Percentiles rank a stretch among this genome's conserved stretches.
These are phyloP conservation scores for Glycine latifolia DNA, from an alignment of 306 rosid genomes.

Conservation along the genomic window DNA sequence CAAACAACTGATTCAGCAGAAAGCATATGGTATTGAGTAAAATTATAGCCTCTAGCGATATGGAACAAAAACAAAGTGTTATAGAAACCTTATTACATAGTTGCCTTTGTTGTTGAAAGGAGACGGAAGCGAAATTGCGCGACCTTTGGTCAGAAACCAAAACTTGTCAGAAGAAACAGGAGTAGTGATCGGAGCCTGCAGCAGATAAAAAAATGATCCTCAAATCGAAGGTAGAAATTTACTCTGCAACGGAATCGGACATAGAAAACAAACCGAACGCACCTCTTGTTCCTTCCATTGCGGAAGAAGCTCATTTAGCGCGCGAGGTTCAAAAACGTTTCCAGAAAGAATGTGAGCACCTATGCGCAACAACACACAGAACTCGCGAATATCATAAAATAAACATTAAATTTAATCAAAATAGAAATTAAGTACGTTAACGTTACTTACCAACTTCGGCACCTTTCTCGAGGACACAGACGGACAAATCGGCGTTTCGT, in stretches of 20 bases:
- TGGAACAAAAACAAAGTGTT: background rate
- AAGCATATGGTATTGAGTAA: background rate
- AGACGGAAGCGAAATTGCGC: slow-evolving; percentile 76
- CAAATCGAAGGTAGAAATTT: background rate
- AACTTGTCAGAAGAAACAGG: slow-evolving; percentile 92
- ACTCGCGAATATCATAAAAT: background rate
- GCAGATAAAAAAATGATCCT: slow-evolving; percentile 46
- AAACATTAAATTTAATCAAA: too few relatives aligned
- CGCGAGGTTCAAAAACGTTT: slow-evolving; percentile 93
- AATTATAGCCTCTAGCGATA: background rate
- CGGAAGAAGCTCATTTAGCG: slow-evolving; percentile 85
- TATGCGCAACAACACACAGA: slow-evolving; percentile 41
- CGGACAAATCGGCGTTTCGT: slow-evolving; percentile 69
- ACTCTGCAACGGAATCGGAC: background rate
- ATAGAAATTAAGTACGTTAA: background rate
- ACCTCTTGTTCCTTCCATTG: slow-evolving; percentile 89
- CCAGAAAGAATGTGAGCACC: slow-evolving; percentile 96
- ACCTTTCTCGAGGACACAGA: slow-evolving; percentile 94
- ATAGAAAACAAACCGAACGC: slow-evolving; percentile 9
- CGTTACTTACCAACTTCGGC: slow-evolving; percentile 84
- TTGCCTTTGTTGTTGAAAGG: slow-evolving; percentile 86
- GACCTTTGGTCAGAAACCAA: slow-evolving; percentile 86
- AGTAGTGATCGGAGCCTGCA: slow-evolving; percentile 84
- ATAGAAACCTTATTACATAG: slow-evolving; percentile 82
- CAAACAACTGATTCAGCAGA: slow-evolving; percentile 13